Base-by-base conservation (phyloP, 1,139 yeast species). In the Pneumocystis jirovecii region DNA sequence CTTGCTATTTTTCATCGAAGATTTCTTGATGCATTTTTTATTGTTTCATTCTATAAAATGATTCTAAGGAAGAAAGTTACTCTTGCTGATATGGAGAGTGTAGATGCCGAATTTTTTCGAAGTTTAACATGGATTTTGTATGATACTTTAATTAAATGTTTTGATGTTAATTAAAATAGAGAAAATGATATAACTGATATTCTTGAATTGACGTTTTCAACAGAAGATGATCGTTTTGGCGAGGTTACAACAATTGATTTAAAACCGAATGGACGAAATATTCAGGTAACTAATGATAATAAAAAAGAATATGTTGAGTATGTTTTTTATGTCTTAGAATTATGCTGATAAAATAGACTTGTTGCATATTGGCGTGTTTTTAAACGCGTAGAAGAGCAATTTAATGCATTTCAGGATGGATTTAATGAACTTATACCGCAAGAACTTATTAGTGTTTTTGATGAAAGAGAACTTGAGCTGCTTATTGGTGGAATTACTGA, bases 401-500 rank as follows among this genome's bases (percentile, higher is more conserved):
- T 93, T 77, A 87, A 88, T 76, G 96, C 97, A 57, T 93, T 93
- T 74, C 86, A 90, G 80, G 91, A 89, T 73, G 99, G 99, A 17
- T 93, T 95, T 82, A 90, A 93, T 76, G 99, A 93, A 76, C 82
- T 93, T 73, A 90, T 93, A 69, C 98, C 99, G 31, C 96, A 91
- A 77, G 98, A 93, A 75, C 80, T 93, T 69, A 96, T 93, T 65
- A 89, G 89, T 72, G 98, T 93, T 61, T 93, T 93, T 75, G 98
- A 93, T 77, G 98, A 93, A 78, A 86, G 97, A 75, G 99, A 93
- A 77, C 80, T 93, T 70, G 98, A 95, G 79, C 80, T 95, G 74
- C 82, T 93, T 74, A 95, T 93, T 76, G 98, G 98, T 75, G 99
- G 99, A 75, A 85, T 93, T 74, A 95, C 97, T 1, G 98, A 93